Evolutionary conservation across 345 rosid species (phyloP).

Genomic region (Cardamine chenopodiifolia): DNA sequence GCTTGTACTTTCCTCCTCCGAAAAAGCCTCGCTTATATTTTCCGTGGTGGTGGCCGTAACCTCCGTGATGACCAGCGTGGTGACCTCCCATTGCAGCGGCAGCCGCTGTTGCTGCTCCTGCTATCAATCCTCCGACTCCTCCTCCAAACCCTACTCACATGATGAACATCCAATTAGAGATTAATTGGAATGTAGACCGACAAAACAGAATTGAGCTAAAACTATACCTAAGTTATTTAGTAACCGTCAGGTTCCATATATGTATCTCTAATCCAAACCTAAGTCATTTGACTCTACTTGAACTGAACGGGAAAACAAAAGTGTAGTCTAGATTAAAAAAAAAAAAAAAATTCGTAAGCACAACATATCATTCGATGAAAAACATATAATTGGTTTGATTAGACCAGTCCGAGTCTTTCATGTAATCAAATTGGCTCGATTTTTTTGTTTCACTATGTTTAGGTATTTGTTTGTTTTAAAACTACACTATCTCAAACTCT

Average conservation of each 20-base stretch:
- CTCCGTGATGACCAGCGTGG: slow-evolving; percentile 51
- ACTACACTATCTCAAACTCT: no score
- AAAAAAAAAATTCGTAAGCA: no score
- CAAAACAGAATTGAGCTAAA: neutral
- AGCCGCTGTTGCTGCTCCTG: slow-evolving; percentile 89
- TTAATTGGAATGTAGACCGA: neutral
- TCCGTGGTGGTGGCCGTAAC: slow-evolving; percentile 38
- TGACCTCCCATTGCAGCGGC: slow-evolving; percentile 81
- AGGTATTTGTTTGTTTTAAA: no score
- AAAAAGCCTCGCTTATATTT: slow-evolving; percentile 40
- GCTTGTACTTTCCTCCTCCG: slow-evolving; percentile 40
- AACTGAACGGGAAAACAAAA: neutral
- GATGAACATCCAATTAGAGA: neutral
- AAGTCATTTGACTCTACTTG: neutral
- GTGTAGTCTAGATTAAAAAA: neutral
- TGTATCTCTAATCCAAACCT: neutral
- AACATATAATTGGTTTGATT: no score
- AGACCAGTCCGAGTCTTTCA: no score
- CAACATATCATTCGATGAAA: no score
- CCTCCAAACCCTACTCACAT: slow-evolving; percentile 56
- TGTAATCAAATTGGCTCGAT: no score
- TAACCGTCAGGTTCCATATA: neutral
- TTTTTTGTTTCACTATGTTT: no score
- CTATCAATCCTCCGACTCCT: slow-evolving; percentile 70
- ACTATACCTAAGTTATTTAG: neutral